Conservation (phyloP, 768 basidiomycete species). For the Dentipellis sp. region DNA sequence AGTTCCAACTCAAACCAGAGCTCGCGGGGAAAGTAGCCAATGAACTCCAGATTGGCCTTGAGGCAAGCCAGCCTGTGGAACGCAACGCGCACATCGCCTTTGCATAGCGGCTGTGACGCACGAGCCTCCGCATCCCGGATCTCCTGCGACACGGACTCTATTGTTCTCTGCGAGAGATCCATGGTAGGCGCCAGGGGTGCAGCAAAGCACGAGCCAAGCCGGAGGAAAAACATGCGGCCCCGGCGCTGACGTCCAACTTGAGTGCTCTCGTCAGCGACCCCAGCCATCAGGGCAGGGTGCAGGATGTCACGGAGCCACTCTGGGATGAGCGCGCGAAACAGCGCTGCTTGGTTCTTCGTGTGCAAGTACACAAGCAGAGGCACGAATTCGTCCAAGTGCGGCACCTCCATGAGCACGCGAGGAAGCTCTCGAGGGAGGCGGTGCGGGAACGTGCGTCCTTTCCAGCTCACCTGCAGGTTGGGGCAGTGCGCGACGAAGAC, state of each 20-base stretch:
- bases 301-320: constrained; percentile 2
- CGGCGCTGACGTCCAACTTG: no score
- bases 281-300: not conserved
- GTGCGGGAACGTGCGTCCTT: not conserved
- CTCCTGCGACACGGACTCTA: not conserved
- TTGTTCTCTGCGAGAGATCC: not conserved
- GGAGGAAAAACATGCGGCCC: not conserved
- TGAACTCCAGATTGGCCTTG: not conserved
- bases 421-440: not conserved
- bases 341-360: not conserved
- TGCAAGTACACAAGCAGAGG: not conserved
- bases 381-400: not conserved
- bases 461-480: not conserved
- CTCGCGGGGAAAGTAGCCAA: not conserved
- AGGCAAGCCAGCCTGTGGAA: not conserved
- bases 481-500: constrained; percentile 1
- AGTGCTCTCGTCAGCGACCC: no score
- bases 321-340: not conserved
- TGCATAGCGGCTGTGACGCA: not conserved
- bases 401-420: not conserved
- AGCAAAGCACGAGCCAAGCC: not conserved
- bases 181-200: not conserved
- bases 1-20: not conserved
- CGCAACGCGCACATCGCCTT: not conserved
- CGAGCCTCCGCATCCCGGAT: not conserved